These are phyloP conservation scores for Tympanopsis confertula DNA, from an alignment of 2,329 filamentous ascomycete species.

Conservation along the genomic window DNA sequence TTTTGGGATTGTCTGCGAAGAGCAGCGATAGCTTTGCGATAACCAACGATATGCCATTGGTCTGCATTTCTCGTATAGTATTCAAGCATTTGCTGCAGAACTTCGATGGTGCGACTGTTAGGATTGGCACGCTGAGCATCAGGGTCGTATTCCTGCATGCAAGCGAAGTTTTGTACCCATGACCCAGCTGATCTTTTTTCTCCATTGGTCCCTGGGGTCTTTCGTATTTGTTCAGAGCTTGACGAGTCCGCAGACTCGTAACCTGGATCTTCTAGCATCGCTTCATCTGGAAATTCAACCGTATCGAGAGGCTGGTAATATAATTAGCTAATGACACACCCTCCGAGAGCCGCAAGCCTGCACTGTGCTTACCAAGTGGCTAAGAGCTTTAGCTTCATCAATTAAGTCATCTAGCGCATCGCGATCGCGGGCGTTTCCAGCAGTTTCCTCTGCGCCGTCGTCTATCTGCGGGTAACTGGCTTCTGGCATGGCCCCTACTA, in stretches of 20 bases:
- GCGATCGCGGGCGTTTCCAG: not conserved
- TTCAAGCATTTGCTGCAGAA: conserved; percentile 67
- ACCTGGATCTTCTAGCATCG: not conserved
- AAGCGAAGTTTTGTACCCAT: conserved; percentile 39
- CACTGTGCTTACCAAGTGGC: not conserved
- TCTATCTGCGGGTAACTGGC: too few species aligned
- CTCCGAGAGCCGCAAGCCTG: too few species aligned
- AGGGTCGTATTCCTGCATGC: conserved; percentile 37
- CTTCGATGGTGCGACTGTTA: conserved; percentile 64
- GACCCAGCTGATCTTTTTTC: conserved; percentile 12
- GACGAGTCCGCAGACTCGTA: conserved; percentile 13
- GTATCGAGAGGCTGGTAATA: not conserved
- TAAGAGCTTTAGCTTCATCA: not conserved
- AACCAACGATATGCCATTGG: conserved; percentile 64
- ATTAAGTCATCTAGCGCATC: conserved; percentile 1
- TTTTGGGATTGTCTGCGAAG: conserved; percentile 53
- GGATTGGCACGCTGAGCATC: conserved; percentile 42
- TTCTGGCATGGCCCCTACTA: too few species aligned
- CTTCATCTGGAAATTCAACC: not conserved
- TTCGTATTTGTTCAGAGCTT: conserved; percentile 10
- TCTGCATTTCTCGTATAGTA: conserved; percentile 70
- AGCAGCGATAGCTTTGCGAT: conserved; percentile 65
- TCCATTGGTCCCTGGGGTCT: conserved; percentile 8
- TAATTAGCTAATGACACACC: not conserved
- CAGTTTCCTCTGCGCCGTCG: too few species aligned